These are phyloP conservation scores for Chlorella sorokiniana DNA, from an alignment of 139 green algal genomes.

Conservation along the genomic window DNA sequence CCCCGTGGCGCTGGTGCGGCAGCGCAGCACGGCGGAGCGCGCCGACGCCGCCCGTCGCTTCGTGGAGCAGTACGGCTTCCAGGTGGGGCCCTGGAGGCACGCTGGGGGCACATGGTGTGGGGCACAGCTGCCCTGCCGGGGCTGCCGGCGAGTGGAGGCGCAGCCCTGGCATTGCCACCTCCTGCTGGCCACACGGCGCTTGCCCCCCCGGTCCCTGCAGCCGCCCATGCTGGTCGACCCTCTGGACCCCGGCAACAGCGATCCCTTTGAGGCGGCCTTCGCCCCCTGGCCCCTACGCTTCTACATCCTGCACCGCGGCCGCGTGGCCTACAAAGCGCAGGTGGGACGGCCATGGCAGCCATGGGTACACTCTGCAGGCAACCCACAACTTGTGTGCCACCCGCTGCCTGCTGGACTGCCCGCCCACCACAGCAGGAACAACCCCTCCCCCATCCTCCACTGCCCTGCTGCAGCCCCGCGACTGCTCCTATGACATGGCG, in stretches of 20 bases:
- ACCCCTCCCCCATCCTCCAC: background rate
- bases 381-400: no score
- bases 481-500: background rate
- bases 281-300: constrained; percentile 18
- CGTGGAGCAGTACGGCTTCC: constrained; percentile 2
- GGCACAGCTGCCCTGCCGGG: no score
- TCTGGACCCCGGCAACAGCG: no score
- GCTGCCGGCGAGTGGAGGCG: no score
- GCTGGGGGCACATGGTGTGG: no score
- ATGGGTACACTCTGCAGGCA: no score
- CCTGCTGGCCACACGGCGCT: background rate
- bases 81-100: background rate
- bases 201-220: background rate
- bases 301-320: constrained; percentile 1
- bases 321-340: background rate
- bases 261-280: constrained; percentile 13
- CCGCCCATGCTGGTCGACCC: constrained; percentile 14
- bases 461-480: background rate
- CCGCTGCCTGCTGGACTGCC: background rate
- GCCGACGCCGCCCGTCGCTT: background rate
- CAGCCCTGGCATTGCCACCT: background rate
- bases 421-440: background rate
- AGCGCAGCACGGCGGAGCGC: constrained; percentile 1
- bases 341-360: background rate
- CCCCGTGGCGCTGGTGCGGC: background rate